Base-by-base conservation (phyloP, 192 early-diverging fungal species). In the Gorgonomyces haynaldii region DNA sequence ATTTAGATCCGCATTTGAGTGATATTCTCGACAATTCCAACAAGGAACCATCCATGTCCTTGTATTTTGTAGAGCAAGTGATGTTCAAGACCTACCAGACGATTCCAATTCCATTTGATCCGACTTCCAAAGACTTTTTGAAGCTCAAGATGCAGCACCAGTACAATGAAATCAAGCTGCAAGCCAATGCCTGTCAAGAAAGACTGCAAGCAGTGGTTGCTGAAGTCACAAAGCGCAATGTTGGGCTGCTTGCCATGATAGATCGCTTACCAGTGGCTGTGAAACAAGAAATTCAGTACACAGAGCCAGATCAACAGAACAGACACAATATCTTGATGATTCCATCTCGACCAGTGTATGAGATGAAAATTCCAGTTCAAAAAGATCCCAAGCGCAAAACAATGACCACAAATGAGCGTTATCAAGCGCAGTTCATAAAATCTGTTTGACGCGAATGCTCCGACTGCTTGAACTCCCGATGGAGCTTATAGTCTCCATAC, bases 321-420 rank as follows among this genome's bases (percentile, higher is more conserved):
- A 41, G 24, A 21, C 3, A 5, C 21, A 41, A 41, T 41, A 41
- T 41, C 15, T 17, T 23, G 24, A 23, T 41, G 8, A 41, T 41
- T 13, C 39, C 39, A 21, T 41, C 39, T 4, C 2, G 39, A 21
- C 39, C 39, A 21, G 39, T 41, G 15, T 41, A 41, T 22, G 20
- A 41, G 7, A 41, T 23, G 21, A 41, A 41, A 13, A 41, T 41
- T 21, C 39, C 39, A 22, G 39, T 41, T 21, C 39, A 41, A 21
- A 22, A n/a, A n/a, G n/a, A n/a, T n/a, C n/a, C n/a, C n/a, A n/a
- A n/a, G n/a, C n/a, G n/a, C n/a, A n/a, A n/a, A n/a, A n/a, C n/a
- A n/a, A n/a, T n/a, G n/a, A n/a, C n/a, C n/a, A n/a, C n/a, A n/a
- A n/a, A n/a, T n/a, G n/a, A n/a, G n/a, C n/a, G n/a, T n/a, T n/a